These are phyloP conservation scores for Fomitopsis schrenkii DNA, from an alignment of 1,284 basidiomycete species.

Conservation along the genomic window DNA sequence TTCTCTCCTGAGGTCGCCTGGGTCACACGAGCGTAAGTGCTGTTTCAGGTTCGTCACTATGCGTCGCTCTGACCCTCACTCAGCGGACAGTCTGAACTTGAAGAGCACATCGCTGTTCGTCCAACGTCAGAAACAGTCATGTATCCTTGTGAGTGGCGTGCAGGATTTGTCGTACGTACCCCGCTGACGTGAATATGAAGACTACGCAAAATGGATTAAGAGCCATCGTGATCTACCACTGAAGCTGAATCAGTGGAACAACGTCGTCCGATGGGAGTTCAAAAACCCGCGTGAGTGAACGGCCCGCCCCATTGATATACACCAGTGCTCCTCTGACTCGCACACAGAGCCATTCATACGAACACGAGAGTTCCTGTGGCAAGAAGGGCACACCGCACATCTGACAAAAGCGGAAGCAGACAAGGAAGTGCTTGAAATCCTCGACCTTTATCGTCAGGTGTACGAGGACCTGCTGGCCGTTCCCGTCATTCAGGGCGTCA, in stretches of 20 bases:
- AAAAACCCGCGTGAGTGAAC: slow-evolving; percentile 83
- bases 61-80: neutral
- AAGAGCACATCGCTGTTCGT: slow-evolving; percentile 97
- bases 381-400: slow-evolving; percentile 98
- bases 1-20: slow-evolving; percentile 99
- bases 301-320: neutral
- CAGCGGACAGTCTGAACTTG: slow-evolving; percentile 89
- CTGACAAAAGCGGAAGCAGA: slow-evolving; percentile 89
- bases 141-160: slow-evolving; percentile 78
- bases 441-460: slow-evolving; percentile 94
- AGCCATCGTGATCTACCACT: slow-evolving; percentile 96
- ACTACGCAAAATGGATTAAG: slow-evolving; percentile 99
- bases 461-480: slow-evolving; percentile 98
- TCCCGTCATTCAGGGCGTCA: slow-evolving; percentile 94
- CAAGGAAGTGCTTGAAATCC: slow-evolving; percentile 88
- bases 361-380: slow-evolving; percentile 99
- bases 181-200: slow-evolving; percentile 20
- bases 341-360: slow-evolving; percentile 90
- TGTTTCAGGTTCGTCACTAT: neutral
- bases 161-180: neutral
- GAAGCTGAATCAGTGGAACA: slow-evolving; percentile 99
- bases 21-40: slow-evolving; percentile 91
- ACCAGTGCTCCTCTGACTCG: neutral
- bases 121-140: slow-evolving; percentile 98
- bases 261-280: slow-evolving; percentile 99